These are phyloP conservation scores for Dictyostelium brefeldianum DNA, from an alignment of 78 protist genomes.

Conservation along the genomic window DNA sequence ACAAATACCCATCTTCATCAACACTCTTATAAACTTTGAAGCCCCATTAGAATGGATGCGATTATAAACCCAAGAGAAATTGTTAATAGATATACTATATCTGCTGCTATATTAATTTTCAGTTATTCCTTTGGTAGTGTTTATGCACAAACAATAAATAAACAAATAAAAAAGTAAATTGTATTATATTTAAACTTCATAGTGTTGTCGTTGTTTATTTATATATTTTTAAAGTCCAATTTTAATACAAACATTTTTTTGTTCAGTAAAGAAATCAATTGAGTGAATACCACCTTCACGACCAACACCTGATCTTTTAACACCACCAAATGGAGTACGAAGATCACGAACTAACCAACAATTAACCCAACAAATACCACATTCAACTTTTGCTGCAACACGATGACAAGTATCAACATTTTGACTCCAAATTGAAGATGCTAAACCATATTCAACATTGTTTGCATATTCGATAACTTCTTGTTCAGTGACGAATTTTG, in stretches of 20 bases:
- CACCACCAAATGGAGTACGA: constrained; percentile 78
- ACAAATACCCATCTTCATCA: too few species aligned
- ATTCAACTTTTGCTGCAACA: constrained; percentile 83
- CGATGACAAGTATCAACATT: constrained; percentile 78
- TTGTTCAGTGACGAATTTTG: constrained; percentile 79
- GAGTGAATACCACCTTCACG: constrained; percentile 93
- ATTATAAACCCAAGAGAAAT: too few species aligned
- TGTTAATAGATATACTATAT: too few species aligned
- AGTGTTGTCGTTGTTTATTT: too few species aligned
- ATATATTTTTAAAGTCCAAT: neutral
- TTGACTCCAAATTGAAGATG: constrained; percentile 91
- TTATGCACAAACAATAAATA: too few species aligned
- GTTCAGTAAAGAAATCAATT: constrained; percentile 89
- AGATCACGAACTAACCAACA: constrained; percentile 91
- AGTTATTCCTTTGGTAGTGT: too few species aligned
- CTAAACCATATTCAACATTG: constrained; percentile 89
- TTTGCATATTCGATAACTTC: constrained; percentile 90
- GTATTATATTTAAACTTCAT: too few species aligned
- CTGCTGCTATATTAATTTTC: too few species aligned
- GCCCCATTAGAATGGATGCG: too few species aligned
- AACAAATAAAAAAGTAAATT: too few species aligned
- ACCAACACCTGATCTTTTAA: constrained; percentile 90
- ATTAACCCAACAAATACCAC: constrained; percentile 95
- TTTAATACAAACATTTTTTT: constrained; percentile 90
- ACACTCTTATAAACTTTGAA: too few species aligned